phyloP scores from a whole-genome alignment of 2,329 filamentous ascomycete species.

The Fusarium sp. region DNA sequence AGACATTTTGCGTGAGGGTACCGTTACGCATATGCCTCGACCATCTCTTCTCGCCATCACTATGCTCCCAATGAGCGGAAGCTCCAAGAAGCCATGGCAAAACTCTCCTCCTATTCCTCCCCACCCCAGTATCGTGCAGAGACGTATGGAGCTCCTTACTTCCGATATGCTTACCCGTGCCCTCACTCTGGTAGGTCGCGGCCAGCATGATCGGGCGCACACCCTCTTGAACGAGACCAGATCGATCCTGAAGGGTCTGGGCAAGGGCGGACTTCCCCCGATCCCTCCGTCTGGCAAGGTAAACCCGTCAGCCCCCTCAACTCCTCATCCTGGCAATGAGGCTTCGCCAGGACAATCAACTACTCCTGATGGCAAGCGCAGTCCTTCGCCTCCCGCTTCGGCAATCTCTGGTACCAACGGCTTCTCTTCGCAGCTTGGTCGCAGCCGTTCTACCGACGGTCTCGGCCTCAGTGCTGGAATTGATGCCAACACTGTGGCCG shows the following conservation, averaged over 20 bases:
- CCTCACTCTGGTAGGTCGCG: slow-evolving; percentile 87
- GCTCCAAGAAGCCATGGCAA: slow-evolving; percentile 73
- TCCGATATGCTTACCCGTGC: slow-evolving; percentile 98
- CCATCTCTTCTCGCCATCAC: slow-evolving; percentile 95
- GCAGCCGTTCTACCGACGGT: slow-evolving; percentile 66
- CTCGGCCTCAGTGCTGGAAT: slow-evolving; percentile 78
- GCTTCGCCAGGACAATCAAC: slow-evolving; percentile 56
- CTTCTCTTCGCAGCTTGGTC: slow-evolving; percentile 59
- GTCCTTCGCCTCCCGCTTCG: slow-evolving; percentile 65
- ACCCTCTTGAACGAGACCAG: slow-evolving; percentile 93
- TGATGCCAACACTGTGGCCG: slow-evolving; percentile 81
- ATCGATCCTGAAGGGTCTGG: slow-evolving; percentile 93
- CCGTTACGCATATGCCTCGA: slow-evolving; percentile 84
- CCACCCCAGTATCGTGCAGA: slow-evolving; percentile 93
- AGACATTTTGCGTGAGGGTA: slow-evolving; percentile 90
- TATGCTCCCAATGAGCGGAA: slow-evolving; percentile 79
- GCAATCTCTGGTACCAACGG: slow-evolving; percentile 54
- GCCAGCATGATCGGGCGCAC: slow-evolving; percentile 92
- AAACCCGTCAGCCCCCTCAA: slow-evolving; percentile 54
- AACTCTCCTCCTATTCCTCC: slow-evolving; percentile 87
- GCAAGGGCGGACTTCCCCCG: slow-evolving; percentile 92
- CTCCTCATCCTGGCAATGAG: slow-evolving; percentile 60
- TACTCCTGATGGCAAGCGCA: slow-evolving; percentile 66
- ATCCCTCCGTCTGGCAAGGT: slow-evolving; percentile 72
- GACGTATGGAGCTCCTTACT: slow-evolving; percentile 96